Conservation (phyloP, 495 filamentous ascomycete genomes). For the Chaetomium cochliodes region DNA sequence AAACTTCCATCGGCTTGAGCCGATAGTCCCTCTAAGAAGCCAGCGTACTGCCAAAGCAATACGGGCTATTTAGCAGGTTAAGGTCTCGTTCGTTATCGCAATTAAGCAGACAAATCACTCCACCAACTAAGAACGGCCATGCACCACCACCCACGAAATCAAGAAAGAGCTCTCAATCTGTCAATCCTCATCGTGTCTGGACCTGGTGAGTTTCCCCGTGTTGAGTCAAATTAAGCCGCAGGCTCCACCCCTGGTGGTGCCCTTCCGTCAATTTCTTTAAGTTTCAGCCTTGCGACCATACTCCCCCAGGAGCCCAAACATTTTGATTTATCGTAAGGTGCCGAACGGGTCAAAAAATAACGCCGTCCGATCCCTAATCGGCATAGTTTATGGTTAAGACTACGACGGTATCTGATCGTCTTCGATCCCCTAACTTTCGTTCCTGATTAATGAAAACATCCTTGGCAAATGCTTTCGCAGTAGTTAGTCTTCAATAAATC, state of each 20-base stretch:
- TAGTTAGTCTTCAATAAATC: slow-evolving; percentile 72
- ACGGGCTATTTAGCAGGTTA: slow-evolving; percentile 70
- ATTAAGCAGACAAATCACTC: slow-evolving; percentile 75
- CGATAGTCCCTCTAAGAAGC: slow-evolving; percentile 71
- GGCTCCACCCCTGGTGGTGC: slow-evolving; percentile 60
- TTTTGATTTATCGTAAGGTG: slow-evolving; percentile 62
- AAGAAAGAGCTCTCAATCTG: slow-evolving; percentile 65
- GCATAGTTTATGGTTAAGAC: slow-evolving; percentile 76
- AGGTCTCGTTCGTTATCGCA: slow-evolving; percentile 75
- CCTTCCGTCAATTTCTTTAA: slow-evolving; percentile 65
- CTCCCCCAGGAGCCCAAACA: slow-evolving; percentile 72
- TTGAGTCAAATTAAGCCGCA: slow-evolving; percentile 39
- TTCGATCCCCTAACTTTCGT: slow-evolving; percentile 75
- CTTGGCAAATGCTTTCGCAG: slow-evolving; percentile 72
- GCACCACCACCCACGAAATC: slow-evolving; percentile 64
- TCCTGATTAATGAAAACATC: slow-evolving; percentile 76
- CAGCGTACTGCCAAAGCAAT: slow-evolving; percentile 61
- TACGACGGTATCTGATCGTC: slow-evolving; percentile 75
- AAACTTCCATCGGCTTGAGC: slow-evolving; percentile 69
- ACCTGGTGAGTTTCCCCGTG: slow-evolving; percentile 35
- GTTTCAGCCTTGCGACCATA: slow-evolving; percentile 67
- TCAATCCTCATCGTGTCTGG: slow-evolving; percentile 67
- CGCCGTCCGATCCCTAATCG: slow-evolving; percentile 70
- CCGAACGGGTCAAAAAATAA: slow-evolving; percentile 68
- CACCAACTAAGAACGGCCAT: slow-evolving; percentile 67